Base-by-base conservation (phyloP, 1,284 basidiomycete species). In the Apiotrichum akiyoshidainum region DNA sequence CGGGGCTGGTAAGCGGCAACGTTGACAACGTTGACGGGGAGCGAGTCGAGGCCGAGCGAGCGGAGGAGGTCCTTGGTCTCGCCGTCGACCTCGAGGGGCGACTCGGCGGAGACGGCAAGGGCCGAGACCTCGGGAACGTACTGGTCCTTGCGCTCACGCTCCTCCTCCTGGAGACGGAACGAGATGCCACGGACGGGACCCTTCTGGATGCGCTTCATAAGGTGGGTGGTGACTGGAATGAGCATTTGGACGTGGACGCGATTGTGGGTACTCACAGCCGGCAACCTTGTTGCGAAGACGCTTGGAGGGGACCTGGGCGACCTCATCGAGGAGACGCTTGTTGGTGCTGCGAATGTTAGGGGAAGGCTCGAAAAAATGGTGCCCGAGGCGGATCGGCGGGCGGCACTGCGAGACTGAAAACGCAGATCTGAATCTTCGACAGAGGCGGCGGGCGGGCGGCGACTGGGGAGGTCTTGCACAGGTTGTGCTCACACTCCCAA, bases 141-240 rank as follows among this genome's bases (percentile, higher is more conserved):
- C 84, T 95, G 93, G 80, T 97, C 94, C 86, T 99, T 99, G 78
- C 95, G 85, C 83, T 99, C 96, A 69, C 96, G 87, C 84, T 99
- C 96, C 83, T 99, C 96, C 80, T 99, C 96, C 81, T 99, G 96
- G 70, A 99, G 89, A 83, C 97, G 97, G 92, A 99, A 99, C 67
- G 94, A 98, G 81, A 99, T 99, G 76, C 96, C 96, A 73, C 94
- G 92, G 67, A 99, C 96, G 73, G 96, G 96, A n/a, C 95, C 95
- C 69, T 88, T 88, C 81, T 97, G 92, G 77, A 99, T 99, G 77
- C 96, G 92, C 86, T 94, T 98, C 96, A 99, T 99, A 79, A 99
- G 84, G 80, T 99, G 96, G 74, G 95, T 99, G 68, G 96, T 99
- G 87, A 98, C 75, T 77, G 67, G 10, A 16, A 41, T 34, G 7